These are phyloP conservation scores for Boechera retrofracta DNA, from an alignment of 345 rosid genomes.

Conservation along the genomic window DNA sequence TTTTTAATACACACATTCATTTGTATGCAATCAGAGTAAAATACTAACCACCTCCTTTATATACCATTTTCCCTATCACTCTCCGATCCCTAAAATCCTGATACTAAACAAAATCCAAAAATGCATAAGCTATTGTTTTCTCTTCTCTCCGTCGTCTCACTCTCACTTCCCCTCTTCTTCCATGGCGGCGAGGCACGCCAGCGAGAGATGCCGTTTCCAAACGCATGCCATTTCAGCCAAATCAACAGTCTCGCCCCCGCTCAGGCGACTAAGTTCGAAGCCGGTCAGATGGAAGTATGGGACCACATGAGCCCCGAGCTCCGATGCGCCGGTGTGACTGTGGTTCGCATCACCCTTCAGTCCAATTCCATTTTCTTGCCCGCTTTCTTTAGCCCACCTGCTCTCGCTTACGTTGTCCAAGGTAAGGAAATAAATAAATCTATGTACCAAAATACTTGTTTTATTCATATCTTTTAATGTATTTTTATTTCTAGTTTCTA, in stretches of 20 bases:
- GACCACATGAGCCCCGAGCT: conserved; percentile 58
- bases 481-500: not conserved
- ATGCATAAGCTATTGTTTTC: conserved; percentile 39
- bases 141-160: conserved; percentile 41
- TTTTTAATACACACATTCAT: not conserved
- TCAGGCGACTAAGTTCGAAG: conserved; percentile 53
- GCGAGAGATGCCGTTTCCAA: conserved; percentile 32
- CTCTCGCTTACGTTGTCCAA: conserved; percentile 60
- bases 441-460: not conserved
- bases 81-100: not conserved
- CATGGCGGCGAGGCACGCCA: conserved; percentile 47
- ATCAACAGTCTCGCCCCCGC: conserved; percentile 55
- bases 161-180: conserved; percentile 52
- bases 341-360: conserved; percentile 53
- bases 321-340: conserved; percentile 65
- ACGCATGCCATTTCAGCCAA: conserved; percentile 56
- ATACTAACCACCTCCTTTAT: conserved; percentile 25
- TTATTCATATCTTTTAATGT: not conserved
- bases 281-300: conserved; percentile 65
- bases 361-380: conserved; percentile 67
- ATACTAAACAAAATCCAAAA: not conserved
- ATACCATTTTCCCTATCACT: not conserved
- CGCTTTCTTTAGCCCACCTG: conserved; percentile 49
- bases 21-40: not conserved
- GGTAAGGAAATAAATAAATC: conserved; percentile 32